These are phyloP conservation scores for Vitis cinerea DNA, from an alignment of 164 flowering plant genomes.

Conservation along the genomic window DNA sequence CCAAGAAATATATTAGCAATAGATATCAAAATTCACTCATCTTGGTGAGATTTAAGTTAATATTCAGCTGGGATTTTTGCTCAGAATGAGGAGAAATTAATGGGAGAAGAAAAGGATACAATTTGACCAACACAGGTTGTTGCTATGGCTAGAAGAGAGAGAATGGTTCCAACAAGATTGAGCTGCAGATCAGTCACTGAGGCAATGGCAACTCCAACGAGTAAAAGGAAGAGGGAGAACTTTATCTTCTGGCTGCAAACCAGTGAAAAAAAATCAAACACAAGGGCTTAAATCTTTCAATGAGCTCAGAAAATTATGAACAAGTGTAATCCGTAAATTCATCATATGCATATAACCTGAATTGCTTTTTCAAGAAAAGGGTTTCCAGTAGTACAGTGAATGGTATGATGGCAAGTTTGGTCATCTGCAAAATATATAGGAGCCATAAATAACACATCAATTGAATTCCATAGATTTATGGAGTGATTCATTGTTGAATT, in stretches of 20 bases:
- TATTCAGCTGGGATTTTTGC: too few relatives aligned
- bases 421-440: constrained; percentile 64
- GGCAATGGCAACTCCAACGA: constrained; percentile 92
- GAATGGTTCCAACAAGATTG: constrained; percentile 76
- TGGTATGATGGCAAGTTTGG: constrained; percentile 97
- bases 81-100: not conserved
- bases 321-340: not conserved
- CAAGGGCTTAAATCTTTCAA: not conserved
- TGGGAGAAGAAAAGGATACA: constrained; percentile 54
- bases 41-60: too few relatives aligned
- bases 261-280: not conserved
- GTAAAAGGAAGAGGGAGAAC: constrained; percentile 68
- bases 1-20: not conserved
- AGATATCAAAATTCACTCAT: too few relatives aligned
- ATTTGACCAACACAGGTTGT: constrained; percentile 97
- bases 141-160: constrained; percentile 87
- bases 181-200: constrained; percentile 96
- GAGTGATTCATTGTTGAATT: too few relatives aligned
- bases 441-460: not conserved
- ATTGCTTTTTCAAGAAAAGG: constrained; percentile 79
- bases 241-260: constrained; percentile 79
- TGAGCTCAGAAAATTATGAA: not conserved
- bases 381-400: constrained; percentile 94
- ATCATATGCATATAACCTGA: constrained; percentile 49
- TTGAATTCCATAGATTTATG: too few relatives aligned